Evolutionary conservation across 805 yeast genomes (phyloP).

Genomic region (Teunomyces lycoperdinae): DNA sequence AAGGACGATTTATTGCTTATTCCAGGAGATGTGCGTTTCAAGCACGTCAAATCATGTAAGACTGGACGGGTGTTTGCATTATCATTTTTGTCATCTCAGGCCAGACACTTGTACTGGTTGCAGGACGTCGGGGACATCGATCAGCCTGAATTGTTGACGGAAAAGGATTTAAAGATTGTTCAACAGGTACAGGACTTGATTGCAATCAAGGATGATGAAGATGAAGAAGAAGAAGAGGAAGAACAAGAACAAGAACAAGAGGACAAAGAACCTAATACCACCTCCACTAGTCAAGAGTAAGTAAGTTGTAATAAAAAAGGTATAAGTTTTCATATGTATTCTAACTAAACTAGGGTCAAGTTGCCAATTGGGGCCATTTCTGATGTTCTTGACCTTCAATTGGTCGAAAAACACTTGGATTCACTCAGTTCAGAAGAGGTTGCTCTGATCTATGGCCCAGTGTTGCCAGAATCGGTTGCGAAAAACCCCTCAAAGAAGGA

Average conservation of each 20-base stretch:
- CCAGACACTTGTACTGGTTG: constrained; percentile 65
- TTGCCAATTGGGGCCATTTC: constrained; percentile 30
- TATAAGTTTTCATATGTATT: not conserved
- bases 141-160: constrained; percentile 53
- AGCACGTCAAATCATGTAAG: constrained; percentile 62
- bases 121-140: constrained; percentile 72
- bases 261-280: constrained; percentile 1
- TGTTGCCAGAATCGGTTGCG: constrained; percentile 43
- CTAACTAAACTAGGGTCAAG: constrained; percentile 2
- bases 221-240: constrained; percentile 22
- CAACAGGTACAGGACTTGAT: constrained; percentile 49
- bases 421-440: constrained; percentile 33
- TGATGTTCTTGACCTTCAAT: constrained; percentile 32
- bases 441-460: constrained; percentile 27
- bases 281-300: constrained; percentile 1
- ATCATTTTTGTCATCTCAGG: constrained; percentile 62
- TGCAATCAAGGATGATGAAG: constrained; percentile 37
- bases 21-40: constrained; percentile 84
- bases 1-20: constrained; percentile 67
- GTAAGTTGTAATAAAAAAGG: not conserved
- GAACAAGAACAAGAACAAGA: constrained; percentile 8
- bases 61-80: constrained; percentile 77
- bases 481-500: constrained; percentile 31
- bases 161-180: constrained; percentile 51
- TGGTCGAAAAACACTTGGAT: constrained; percentile 31